phyloP scores from a whole-genome alignment of 805 yeast genomes.

The Lipomyces chichibuensis region DNA sequence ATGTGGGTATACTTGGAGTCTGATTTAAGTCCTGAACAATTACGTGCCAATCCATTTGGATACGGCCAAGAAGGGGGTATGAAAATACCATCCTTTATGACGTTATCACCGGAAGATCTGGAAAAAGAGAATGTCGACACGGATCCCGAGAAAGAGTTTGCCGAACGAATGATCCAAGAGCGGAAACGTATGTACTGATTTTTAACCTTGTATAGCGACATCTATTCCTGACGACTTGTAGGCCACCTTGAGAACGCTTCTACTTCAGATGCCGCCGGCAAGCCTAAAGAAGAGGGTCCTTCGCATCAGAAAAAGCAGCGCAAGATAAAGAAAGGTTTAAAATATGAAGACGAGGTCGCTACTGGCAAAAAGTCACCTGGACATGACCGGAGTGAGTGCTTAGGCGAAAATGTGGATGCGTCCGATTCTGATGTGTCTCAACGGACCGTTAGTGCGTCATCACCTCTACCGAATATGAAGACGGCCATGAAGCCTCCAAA shows the following conservation, averaged over 20 bases:
- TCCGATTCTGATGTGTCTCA: slow-evolving; percentile 2
- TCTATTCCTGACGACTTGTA: neutral
- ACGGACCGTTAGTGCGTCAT: neutral
- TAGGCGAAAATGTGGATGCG: neutral
- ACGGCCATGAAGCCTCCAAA: slow-evolving; percentile 13
- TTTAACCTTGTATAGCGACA: neutral
- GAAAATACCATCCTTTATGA: slow-evolving; percentile 47
- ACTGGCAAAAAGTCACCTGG: neutral
- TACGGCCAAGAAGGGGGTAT: slow-evolving; percentile 44
- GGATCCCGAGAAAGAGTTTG: slow-evolving; percentile 50
- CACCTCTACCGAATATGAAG: neutral
- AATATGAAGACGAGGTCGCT: slow-evolving; percentile 20
- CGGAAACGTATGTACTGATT: slow-evolving; percentile 17
- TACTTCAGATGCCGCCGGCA: neutral
- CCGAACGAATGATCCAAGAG: slow-evolving; percentile 45
- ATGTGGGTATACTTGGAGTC: slow-evolving; percentile 81
- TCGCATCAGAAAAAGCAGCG: slow-evolving; percentile 12
- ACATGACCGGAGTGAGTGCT: slow-evolving; percentile 2
- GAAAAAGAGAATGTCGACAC: slow-evolving; percentile 51
- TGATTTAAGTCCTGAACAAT: slow-evolving; percentile 55
- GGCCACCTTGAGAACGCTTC: slow-evolving; percentile 21
- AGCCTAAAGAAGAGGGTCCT: slow-evolving; percentile 12
- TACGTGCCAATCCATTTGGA: slow-evolving; percentile 63
- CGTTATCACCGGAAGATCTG: slow-evolving; percentile 40
- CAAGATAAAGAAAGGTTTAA: slow-evolving; percentile 14